These are phyloP conservation scores for Trichoderma oligosporum DNA, from an alignment of 2,329 filamentous ascomycete genomes.

Conservation along the genomic window DNA sequence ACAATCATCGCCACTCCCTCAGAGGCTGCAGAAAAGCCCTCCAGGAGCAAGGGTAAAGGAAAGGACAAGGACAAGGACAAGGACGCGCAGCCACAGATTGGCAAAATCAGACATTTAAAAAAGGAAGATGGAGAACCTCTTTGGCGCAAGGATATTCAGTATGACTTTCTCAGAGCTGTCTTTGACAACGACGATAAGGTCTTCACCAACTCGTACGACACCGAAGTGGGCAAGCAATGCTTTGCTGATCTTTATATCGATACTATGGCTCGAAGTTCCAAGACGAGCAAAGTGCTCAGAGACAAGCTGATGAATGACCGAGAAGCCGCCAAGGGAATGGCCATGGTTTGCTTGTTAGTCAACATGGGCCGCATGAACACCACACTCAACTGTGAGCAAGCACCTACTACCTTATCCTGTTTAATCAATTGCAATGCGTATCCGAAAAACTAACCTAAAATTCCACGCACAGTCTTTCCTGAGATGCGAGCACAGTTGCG, in stretches of 20 bases:
- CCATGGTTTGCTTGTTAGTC: conserved; percentile 96
- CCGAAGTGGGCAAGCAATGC: conserved; percentile 59
- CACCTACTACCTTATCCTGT: background rate
- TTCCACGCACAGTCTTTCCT: conserved; percentile 70
- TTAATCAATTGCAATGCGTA: background rate
- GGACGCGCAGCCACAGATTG: conserved; percentile 41
- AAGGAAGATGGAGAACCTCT: conserved; percentile 85
- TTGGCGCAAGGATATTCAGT: conserved; percentile 85
- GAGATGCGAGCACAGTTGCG: conserved; percentile 97
- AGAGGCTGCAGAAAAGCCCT: conserved; percentile 41
- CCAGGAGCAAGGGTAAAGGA: conserved; percentile 35
- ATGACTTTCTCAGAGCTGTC: conserved; percentile 75
- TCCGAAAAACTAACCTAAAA: background rate
- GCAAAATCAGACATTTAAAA: conserved; percentile 80
- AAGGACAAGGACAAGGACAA: conserved; percentile 34
- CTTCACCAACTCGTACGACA: conserved; percentile 89
- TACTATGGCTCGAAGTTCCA: conserved; percentile 97
- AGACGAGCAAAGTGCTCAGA: conserved; percentile 96
- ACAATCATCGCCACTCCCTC: conserved; percentile 40
- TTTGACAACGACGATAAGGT: conserved; percentile 71
- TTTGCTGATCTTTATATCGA: conserved; percentile 98
- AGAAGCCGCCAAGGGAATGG: conserved; percentile 93
- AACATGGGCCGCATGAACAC: conserved; percentile 99
- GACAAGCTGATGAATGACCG: conserved; percentile 93
- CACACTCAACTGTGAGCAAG: conserved; percentile 80